Percentiles rank a stretch among this genome's conserved stretches.
Evolutionary conservation across 306 rosid genomes (phyloP).

Genomic region (Purshia tridentata): DNA sequence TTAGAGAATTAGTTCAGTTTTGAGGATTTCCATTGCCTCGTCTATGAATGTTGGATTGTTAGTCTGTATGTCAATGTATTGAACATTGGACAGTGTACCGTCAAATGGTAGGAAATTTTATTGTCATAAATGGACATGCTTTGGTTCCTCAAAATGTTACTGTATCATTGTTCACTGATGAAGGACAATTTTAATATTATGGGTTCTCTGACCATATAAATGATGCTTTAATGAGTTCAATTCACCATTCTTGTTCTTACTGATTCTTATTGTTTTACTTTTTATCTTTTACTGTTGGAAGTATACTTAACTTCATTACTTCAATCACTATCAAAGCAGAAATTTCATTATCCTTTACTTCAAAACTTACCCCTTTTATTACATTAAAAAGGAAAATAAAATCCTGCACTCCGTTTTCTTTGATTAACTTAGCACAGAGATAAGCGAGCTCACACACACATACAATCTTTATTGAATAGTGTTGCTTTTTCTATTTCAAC

Average conservation of each 20-base stretch:
- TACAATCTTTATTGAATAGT: background rate
- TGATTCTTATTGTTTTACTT: background rate
- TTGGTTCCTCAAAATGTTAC: conserved; percentile 5
- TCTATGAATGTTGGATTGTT: background rate
- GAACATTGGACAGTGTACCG: background rate
- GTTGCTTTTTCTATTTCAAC: conserved; percentile 3
- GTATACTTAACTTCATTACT: background rate
- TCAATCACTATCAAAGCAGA: no score
- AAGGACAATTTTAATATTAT: background rate
- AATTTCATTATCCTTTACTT: background rate
- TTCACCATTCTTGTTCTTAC: background rate
- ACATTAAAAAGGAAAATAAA: background rate
- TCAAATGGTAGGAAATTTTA: background rate
- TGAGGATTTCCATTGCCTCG: conserved; percentile 6
- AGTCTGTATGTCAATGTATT: background rate
- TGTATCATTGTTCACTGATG: conserved; percentile 1
- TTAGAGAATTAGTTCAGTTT: background rate
- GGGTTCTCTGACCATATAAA: background rate
- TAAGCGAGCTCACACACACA: background rate
- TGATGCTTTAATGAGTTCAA: background rate
- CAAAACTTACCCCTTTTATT: no score
- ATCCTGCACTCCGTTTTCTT: background rate
- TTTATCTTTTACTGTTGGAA: background rate
- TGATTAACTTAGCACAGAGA: background rate
- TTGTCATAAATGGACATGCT: background rate